Conservation (phyloP, 805 yeast genomes). For the Sugiyamaella mastotermitis region DNA sequence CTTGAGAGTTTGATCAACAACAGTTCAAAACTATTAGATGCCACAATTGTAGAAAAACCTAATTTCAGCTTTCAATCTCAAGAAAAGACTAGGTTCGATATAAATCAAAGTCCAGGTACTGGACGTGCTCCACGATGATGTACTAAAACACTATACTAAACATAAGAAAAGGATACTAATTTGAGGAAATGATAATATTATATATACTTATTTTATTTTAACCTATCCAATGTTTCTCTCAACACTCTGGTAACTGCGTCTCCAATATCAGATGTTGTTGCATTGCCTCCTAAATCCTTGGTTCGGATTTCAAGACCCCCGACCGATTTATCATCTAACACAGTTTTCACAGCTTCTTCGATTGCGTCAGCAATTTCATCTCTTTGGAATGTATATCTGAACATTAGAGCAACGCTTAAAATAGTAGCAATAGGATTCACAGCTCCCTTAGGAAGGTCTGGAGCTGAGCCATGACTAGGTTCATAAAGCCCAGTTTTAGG, state of each 20-base stretch:
- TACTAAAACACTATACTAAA: too few relatives aligned
- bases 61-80: too few relatives aligned
- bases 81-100: too few relatives aligned
- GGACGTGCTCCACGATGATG: too few relatives aligned
- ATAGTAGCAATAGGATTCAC: conserved; percentile 97
- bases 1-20: conserved; percentile 16
- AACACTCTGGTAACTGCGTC: conserved; percentile 10
- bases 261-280: conserved; percentile 46
- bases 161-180: too few relatives aligned
- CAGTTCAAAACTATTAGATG: too few relatives aligned
- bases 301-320: conserved; percentile 45
- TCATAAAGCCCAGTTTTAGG: conserved; percentile 93
- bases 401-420: conserved; percentile 93
- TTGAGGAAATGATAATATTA: too few relatives aligned
- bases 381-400: conserved; percentile 88
- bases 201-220: conserved; percentile 1
- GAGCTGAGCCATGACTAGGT: conserved; percentile 99
- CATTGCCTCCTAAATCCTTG: conserved; percentile 89
- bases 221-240: background rate
- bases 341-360: conserved; percentile 87
- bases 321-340: conserved; percentile 56
- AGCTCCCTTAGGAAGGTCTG: conserved; percentile 83
- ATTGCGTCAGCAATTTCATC: conserved; percentile 79
- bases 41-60: too few relatives aligned
- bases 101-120: too few relatives aligned